Conservation (phyloP, 495 filamentous ascomycete species). For the Aspergillus campestris region DNA sequence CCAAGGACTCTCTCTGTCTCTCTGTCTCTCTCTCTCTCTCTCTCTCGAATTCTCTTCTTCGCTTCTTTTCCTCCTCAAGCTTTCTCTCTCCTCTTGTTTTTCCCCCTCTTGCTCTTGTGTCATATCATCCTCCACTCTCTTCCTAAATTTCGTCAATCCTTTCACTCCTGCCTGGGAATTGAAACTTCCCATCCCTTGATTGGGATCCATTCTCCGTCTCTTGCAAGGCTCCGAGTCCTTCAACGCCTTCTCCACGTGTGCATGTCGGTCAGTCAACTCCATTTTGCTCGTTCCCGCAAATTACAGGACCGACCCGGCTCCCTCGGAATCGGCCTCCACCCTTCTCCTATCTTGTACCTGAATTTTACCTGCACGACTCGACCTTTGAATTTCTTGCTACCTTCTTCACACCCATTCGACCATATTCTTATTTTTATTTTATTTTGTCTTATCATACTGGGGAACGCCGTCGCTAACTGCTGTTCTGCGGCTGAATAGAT, state of each 20-base stretch:
- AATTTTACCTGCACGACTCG: not conserved
- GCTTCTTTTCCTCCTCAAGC: not conserved
- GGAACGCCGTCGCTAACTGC: no score
- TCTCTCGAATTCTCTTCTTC: not conserved
- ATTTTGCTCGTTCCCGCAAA: not conserved
- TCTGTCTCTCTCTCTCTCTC: conserved; percentile 1
- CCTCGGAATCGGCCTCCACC: not conserved
- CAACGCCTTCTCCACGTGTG: not conserved
- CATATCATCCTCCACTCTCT: no score
- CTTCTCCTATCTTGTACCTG: not conserved
- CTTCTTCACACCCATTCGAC: not conserved
- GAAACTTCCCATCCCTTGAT: no score
- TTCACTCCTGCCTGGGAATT: no score
- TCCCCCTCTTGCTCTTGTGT: no score
- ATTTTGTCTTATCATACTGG: no score
- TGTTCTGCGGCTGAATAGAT: no score
- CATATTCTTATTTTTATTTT: no score
- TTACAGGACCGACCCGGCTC: not conserved
- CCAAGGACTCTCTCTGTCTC: not conserved
- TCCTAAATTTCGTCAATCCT: no score
- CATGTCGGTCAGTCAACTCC: not conserved
- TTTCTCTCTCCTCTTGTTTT: no score
- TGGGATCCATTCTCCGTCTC: not conserved
- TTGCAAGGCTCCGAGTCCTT: not conserved
- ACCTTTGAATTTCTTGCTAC: not conserved